These are phyloP conservation scores for Strobilomyces dryophilus DNA, from an alignment of 768 basidiomycete genomes.

Conservation along the genomic window DNA sequence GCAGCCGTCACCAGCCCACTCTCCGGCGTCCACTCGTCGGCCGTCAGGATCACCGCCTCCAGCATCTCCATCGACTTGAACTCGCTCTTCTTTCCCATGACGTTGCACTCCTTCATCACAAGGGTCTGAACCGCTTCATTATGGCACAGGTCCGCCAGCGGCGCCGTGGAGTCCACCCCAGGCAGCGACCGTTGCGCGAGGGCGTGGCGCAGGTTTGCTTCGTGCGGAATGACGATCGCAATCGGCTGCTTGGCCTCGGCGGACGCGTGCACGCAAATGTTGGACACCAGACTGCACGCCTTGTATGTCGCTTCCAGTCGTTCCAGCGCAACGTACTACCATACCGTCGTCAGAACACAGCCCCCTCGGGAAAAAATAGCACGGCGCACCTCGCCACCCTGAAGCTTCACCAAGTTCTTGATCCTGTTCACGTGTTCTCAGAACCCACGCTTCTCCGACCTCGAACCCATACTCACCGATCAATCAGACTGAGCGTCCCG, in stretches of 20 bases:
- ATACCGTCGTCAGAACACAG: constrained; percentile 1
- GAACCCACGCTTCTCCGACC: background rate
- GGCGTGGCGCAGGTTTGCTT: constrained; percentile 58
- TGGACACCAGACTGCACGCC: constrained; percentile 69
- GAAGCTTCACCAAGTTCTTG: constrained; percentile 89
- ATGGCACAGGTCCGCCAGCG: constrained; percentile 55
- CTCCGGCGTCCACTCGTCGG: constrained; percentile 92
- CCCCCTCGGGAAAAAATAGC: background rate
- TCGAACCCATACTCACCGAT: constrained; percentile 53
- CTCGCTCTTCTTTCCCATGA: constrained; percentile 77
- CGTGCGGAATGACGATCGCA: constrained; percentile 82
- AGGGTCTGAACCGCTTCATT: constrained; percentile 51
- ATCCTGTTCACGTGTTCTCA: constrained; percentile 37
- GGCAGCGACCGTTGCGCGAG: constrained; percentile 33
- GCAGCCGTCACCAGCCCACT: constrained; percentile 85
- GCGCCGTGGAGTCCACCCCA: constrained; percentile 36
- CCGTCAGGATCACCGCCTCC: constrained; percentile 69
- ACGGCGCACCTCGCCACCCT: constrained; percentile 62
- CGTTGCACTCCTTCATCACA: constrained; percentile 74
- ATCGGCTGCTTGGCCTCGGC: constrained; percentile 78
- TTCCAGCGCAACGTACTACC: constrained; percentile 86
- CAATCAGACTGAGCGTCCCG: constrained; percentile 85
- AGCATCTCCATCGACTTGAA: constrained; percentile 79
- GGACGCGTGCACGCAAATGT: constrained; percentile 81
- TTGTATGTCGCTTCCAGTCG: constrained; percentile 87